Evolutionary conservation across 75 land plant genomes (phyloP).

Genomic region (Pinus taeda): DNA sequence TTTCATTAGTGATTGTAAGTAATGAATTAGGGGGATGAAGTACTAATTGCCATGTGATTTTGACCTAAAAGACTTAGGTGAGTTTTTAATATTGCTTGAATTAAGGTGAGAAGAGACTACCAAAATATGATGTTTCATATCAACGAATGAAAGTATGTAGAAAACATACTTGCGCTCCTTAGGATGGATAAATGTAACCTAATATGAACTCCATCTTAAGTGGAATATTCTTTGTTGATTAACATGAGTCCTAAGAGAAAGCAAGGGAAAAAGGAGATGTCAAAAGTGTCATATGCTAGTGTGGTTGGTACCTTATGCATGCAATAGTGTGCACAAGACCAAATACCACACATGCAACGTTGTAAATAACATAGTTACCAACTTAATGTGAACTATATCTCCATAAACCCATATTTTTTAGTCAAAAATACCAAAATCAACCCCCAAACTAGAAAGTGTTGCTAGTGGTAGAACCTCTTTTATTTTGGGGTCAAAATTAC

Average conservation of each 20-base stretch:
- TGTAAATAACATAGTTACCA: no score
- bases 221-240: neutral
- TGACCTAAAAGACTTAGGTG: neutral
- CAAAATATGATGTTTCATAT: neutral
- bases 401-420: no score
- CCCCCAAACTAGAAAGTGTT: no score
- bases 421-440: no score
- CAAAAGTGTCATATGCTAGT: no score
- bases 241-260: neutral
- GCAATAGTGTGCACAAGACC: no score
- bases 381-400: no score
- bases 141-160: neutral
- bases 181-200: neutral
- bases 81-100: neutral
- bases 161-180: neutral
- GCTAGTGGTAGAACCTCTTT: no score
- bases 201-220: neutral
- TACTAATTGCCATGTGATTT: neutral
- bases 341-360: no score
- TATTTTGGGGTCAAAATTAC: no score
- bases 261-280: neutral
- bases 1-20: neutral
- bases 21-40: neutral
- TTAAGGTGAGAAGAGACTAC: neutral
- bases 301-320: no score